Evolutionary conservation across 371 early-diverging fungal species (phyloP).

Genomic region (Actinomucor elegans): DNA sequence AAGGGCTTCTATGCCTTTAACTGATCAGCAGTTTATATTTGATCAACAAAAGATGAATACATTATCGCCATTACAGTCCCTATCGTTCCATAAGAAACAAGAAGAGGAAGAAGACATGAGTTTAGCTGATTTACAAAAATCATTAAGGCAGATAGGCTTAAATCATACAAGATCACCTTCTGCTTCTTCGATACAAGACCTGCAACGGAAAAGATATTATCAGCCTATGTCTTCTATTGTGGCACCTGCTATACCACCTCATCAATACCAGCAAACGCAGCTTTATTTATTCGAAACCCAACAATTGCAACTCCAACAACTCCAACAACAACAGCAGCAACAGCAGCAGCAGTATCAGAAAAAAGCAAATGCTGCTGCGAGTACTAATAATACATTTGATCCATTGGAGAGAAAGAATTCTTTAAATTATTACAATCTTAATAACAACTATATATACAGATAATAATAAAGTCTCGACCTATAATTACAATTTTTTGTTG

Average conservation of each 20-base stretch:
- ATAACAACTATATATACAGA: no score
- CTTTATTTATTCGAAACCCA: no score
- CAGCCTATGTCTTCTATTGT: constrained; percentile 14
- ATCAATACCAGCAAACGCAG: neutral
- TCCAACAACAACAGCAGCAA: neutral
- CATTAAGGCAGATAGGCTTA: constrained; percentile 16
- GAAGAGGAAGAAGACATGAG: constrained; percentile 39
- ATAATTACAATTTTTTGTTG: no score
- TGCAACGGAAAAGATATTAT: constrained; percentile 17
- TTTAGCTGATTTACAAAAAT: constrained; percentile 35
- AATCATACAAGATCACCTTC: constrained; percentile 25
- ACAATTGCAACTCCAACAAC: neutral
- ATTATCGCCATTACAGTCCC: constrained; percentile 7
- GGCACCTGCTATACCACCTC: constrained; percentile 33
- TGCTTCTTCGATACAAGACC: constrained; percentile 27
- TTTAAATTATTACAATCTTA: no score
- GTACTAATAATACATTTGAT: no score
- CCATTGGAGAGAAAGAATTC: no score
- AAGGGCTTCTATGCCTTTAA: constrained; percentile 14
- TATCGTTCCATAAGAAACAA: constrained; percentile 1
- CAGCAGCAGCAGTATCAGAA: neutral
- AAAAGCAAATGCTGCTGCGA: no score
- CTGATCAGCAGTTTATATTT: constrained; percentile 1
- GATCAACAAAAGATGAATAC: constrained; percentile 3
- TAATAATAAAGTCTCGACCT: no score